phyloP scores from a whole-genome alignment of 2,329 filamentous ascomycete species.

The Xylaria digitata region DNA sequence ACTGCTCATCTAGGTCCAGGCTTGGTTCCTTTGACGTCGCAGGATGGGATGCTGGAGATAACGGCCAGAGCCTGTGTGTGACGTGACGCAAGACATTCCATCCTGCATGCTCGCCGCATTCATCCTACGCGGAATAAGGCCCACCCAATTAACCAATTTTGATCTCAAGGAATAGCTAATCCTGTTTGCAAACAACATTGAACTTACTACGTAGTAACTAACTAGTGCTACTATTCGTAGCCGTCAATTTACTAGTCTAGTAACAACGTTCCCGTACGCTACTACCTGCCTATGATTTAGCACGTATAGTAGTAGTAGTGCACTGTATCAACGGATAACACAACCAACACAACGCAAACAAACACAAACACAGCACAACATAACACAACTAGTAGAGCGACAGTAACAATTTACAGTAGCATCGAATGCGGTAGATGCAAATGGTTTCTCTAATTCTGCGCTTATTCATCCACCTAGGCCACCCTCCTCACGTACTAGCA shows the following conservation, averaged over 20 bases:
- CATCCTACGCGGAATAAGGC: constrained; percentile 11
- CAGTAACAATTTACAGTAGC: constrained; percentile 5
- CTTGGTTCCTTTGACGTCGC: constrained; percentile 21
- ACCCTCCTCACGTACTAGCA: background rate
- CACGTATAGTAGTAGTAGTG: background rate
- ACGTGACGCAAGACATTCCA: constrained; percentile 31
- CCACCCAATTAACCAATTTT: constrained; percentile 1
- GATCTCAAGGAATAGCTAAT: background rate
- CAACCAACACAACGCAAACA: too few relatives aligned
- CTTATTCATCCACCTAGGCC: constrained; percentile 6
- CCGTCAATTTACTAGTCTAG: background rate
- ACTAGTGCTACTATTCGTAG: background rate
- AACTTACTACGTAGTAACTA: constrained; percentile 1
- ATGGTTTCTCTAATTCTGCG: background rate
- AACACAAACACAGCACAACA: background rate
- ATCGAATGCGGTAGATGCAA: constrained; percentile 1
- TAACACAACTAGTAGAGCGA: background rate
- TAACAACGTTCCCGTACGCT: background rate
- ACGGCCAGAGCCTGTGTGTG: constrained; percentile 21
- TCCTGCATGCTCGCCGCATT: constrained; percentile 8
- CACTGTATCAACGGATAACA: too few relatives aligned
- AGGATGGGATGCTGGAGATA: constrained; percentile 30
- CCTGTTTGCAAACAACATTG: constrained; percentile 5
- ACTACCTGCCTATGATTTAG: too few relatives aligned
- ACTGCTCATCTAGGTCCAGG: background rate